Percentiles rank a stretch among this genome's conserved stretches.
phyloP scores from a whole-genome alignment of 371 early-diverging fungal species.

The Mortierella sp. region DNA sequence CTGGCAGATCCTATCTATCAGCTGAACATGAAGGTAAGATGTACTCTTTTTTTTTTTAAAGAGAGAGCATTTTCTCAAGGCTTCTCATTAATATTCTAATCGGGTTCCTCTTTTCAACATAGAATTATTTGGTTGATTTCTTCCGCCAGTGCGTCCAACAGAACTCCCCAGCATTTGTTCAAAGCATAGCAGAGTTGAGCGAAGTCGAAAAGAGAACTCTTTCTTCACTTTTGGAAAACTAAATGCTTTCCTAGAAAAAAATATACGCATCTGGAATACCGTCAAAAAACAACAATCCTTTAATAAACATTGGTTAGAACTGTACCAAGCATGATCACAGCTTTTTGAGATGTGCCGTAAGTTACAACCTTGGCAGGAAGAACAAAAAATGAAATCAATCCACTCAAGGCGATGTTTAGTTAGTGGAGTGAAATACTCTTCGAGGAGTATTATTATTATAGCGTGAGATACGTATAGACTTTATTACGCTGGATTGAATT shows the following conservation, averaged over 20 bases:
- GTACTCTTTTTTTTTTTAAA: neutral
- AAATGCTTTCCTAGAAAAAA: neutral
- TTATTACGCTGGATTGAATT: too few species aligned
- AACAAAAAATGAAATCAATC: too few species aligned
- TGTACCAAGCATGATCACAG: too few species aligned
- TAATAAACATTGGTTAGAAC: neutral
- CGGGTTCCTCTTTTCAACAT: neutral
- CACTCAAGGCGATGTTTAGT: too few species aligned
- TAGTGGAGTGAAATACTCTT: too few species aligned
- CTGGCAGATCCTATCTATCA: constrained; percentile 81
- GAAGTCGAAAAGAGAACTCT: constrained; percentile 46
- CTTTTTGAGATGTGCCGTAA: too few species aligned
- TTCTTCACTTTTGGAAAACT: constrained; percentile 38
- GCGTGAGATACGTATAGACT: too few species aligned
- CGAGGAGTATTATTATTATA: too few species aligned
- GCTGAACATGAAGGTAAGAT: constrained; percentile 72
- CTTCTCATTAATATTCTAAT: neutral
- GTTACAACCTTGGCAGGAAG: too few species aligned
- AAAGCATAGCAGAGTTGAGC: constrained; percentile 38
- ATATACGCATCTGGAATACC: too few species aligned
- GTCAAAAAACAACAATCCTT: neutral
- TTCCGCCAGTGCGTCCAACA: constrained; percentile 75
- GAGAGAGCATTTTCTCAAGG: neutral
- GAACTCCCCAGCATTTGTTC: constrained; percentile 68
- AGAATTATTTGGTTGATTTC: constrained; percentile 74